Percentiles rank a stretch among this genome's conserved stretches.
These are phyloP conservation scores for Lepidium campestre DNA, from an alignment of 441 rosid species.

Conservation along the genomic window DNA sequence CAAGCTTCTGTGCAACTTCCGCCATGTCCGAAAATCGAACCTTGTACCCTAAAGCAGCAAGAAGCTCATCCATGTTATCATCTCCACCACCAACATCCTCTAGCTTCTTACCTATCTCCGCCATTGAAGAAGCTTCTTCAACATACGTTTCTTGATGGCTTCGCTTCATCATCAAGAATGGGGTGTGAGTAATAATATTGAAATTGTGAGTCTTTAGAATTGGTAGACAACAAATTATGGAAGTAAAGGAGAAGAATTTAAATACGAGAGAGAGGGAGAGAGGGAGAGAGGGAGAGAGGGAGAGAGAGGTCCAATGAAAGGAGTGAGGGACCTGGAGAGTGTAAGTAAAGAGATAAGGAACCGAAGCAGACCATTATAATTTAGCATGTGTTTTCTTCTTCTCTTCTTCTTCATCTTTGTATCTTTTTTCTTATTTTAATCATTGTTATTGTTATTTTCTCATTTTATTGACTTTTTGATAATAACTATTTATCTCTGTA, in stretches of 20 bases:
- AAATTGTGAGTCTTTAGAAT: neutral
- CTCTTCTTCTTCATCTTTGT: neutral
- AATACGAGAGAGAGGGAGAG: slow-evolving; percentile 10
- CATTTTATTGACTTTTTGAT: neutral
- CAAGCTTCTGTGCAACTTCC: slow-evolving; percentile 57
- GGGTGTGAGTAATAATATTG: neutral
- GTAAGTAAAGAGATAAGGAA: slow-evolving; percentile 39
- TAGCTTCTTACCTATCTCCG: slow-evolving; percentile 18
- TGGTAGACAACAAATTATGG: slow-evolving; percentile 7
- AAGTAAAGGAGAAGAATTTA: slow-evolving; percentile 28
- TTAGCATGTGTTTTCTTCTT: slow-evolving; percentile 15
- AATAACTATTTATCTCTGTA: neutral
- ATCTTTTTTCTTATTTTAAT: neutral
- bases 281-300: neutral
- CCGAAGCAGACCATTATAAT: slow-evolving; percentile 35
- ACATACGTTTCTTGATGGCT: slow-evolving; percentile 32
- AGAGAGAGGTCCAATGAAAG: slow-evolving; percentile 31
- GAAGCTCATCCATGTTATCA: slow-evolving; percentile 45
- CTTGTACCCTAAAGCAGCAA: slow-evolving; percentile 60
- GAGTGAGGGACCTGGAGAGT: slow-evolving; percentile 13
- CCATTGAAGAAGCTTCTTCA: slow-evolving; percentile 33
- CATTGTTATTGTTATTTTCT: too few species aligned
- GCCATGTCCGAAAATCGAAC: slow-evolving; percentile 63
- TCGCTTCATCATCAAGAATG: slow-evolving; percentile 43
- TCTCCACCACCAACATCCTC: neutral